phyloP scores from a whole-genome alignment of 1,284 basidiomycete species.

The Ganoderma leucocontextum region DNA sequence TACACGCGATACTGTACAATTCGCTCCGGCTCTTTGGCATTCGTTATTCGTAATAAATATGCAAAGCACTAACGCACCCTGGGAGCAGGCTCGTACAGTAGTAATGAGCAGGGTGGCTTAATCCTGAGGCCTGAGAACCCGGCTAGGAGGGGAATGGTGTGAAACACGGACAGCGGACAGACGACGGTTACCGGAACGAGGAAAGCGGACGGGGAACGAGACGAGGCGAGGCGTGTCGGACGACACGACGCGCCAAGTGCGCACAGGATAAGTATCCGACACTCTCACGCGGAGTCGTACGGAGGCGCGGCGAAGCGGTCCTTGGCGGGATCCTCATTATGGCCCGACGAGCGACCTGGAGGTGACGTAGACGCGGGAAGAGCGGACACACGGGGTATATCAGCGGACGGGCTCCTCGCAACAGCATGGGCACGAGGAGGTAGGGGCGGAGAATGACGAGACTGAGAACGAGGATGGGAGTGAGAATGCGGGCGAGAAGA shows the following conservation, averaged over 20 bases:
- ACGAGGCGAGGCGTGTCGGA: slow-evolving; percentile 1
- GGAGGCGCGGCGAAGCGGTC: slow-evolving; percentile 20
- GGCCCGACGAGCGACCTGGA: slow-evolving; percentile 9
- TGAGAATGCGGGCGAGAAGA: slow-evolving; percentile 8
- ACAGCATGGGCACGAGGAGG: not conserved
- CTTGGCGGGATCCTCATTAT: slow-evolving; percentile 1
- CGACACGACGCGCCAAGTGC: not conserved
- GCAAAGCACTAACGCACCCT: slow-evolving; percentile 7
- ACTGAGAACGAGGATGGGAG: slow-evolving; percentile 9
- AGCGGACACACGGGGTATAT: slow-evolving; percentile 12
- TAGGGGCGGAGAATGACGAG: not conserved
- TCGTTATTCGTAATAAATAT: slow-evolving; percentile 11
- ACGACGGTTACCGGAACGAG: slow-evolving; percentile 3
- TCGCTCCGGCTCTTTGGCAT: slow-evolving; percentile 8
- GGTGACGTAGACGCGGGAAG: slow-evolving; percentile 6
- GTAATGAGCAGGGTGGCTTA: slow-evolving; percentile 6
- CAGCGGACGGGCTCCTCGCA: slow-evolving; percentile 11
- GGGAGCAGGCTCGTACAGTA: slow-evolving; percentile 3
- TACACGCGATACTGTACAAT: slow-evolving; percentile 14
- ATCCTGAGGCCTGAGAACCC: slow-evolving; percentile 15
- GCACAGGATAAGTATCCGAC: not conserved
- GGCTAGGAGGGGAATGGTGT: slow-evolving; percentile 4
- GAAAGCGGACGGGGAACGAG: not conserved
- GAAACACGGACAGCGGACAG: slow-evolving; percentile 3
- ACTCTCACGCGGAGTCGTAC: slow-evolving; percentile 22